Evolutionary conservation across 2,329 filamentous ascomycete species (phyloP), one percentile per base, ranked within the genome.

Genomic region (Sclerotinia trifoliorum): DNA sequence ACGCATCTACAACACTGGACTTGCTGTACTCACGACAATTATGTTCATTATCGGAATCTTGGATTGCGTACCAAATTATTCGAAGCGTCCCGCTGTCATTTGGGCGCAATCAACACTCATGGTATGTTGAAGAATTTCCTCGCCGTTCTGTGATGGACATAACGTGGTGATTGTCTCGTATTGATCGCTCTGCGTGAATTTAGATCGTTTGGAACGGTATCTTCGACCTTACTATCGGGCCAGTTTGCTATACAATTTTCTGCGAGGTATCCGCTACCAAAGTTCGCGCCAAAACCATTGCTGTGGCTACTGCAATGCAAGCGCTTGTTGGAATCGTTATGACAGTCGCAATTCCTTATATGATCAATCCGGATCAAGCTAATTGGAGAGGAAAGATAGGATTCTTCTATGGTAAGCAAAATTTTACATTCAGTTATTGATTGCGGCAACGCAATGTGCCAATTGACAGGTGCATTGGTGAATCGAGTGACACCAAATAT

Each of bases 1-100:
- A 62, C 82, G 83, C 51, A 88, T 89, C 76, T 89, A 89, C 76
- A 80, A 88, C 66, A 87, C 83, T 79, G 87, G 87, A 69, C 83
- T 75, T 2, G 61, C 83, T 15, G 74, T 80, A n/a, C 81, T 84
- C 77, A 87, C 87, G 76, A 78, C 81, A 51, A 73, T 77, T 48
- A 82, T 89, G 73, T 80, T 89, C 29, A 63, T 89, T 61, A 74
- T 76, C 13, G 75, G 71, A 19, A 70, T 75, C 46, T 60, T 74
- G 26, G 80, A 80, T 61, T 76, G 79, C 57, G 75, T 78, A 21
- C 78, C 78, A n/a, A 77, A 78, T 65, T 74, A 71, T 65, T 58
- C 68, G 5, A 77, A 65, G 42, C 65, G 67, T 2, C 68, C 69
- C 1, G 71, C 55, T 13, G 48, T 71, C 3, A 71, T 72, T 15